phyloP scores from a whole-genome alignment of 2,329 filamentous ascomycete genomes.

The Venturiaceae sp. region DNA sequence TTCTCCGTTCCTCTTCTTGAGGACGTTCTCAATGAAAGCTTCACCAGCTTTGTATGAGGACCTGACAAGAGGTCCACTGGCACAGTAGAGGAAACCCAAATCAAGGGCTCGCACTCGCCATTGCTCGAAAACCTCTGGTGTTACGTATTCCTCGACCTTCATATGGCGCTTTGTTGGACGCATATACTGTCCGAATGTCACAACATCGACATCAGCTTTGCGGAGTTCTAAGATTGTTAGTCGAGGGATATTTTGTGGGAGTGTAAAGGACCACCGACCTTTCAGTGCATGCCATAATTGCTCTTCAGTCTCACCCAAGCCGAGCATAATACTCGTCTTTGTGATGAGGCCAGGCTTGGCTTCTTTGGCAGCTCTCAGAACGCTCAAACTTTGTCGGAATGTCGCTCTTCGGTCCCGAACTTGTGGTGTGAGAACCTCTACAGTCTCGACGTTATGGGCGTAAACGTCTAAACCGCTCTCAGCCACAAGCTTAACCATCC shows the following conservation, averaged over 20 bases:
- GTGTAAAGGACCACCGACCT: constrained; percentile 34
- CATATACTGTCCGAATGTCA: constrained; percentile 99
- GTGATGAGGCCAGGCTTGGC: constrained; percentile 73
- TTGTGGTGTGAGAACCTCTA: constrained; percentile 79
- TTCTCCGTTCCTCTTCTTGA: constrained; percentile 61
- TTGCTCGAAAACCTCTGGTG: constrained; percentile 80
- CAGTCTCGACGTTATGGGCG: constrained; percentile 94
- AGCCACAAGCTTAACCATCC: constrained; percentile 80
- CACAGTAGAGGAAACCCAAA: constrained; percentile 94
- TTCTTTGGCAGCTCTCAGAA: constrained; percentile 74
- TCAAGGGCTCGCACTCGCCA: constrained; percentile 87
- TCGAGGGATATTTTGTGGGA: background rate
- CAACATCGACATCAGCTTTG: constrained; percentile 75
- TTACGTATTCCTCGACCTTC: constrained; percentile 91
- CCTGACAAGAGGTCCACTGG: constrained; percentile 82
- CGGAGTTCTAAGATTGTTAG: constrained; percentile 54
- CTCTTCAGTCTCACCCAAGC: constrained; percentile 82
- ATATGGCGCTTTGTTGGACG: constrained; percentile 96
- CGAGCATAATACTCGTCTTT: constrained; percentile 98
- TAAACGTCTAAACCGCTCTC: constrained; percentile 88
- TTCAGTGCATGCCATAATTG: constrained; percentile 71
- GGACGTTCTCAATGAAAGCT: constrained; percentile 96
- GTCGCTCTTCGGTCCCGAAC: constrained; percentile 85
- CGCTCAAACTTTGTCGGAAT: constrained; percentile 74
- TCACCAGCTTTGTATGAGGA: constrained; percentile 98